Base-by-base conservation (phyloP, 1,284 basidiomycete genomes). In the Boletellus sp. region DNA sequence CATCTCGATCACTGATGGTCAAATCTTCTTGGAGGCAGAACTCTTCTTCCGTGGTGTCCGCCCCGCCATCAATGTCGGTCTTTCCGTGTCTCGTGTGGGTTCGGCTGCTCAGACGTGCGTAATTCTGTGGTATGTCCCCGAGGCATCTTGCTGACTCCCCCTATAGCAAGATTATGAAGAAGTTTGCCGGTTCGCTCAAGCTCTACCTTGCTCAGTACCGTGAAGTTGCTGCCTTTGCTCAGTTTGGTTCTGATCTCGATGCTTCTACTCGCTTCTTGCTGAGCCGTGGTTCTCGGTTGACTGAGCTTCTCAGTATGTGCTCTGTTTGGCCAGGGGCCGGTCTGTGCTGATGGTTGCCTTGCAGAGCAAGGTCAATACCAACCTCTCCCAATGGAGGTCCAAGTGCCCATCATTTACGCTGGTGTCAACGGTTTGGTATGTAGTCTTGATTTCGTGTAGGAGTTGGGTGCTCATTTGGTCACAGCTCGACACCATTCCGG, bases 11-110 rank as follows among this genome's bases (percentile, higher is more conserved):
- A 97, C 94, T 57, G 93, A 97, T 70, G 94, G 94, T 69, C 93
- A 97, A 78, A 96, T 97, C 79, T 97, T 97, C 90, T 89, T 97
- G 88, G 94, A 97, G 76, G 93, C 94, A 67, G 94, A 97, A 74
- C 88, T 96, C 70, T 96, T 97, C 92, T 97, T 97, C 93, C 93
- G 95, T 82, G 94, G 95, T 89, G 89, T 97, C 67, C 91, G 94
- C 73, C 95, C 95, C 59, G 96, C 96, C 64, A 97, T 98, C 76
- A 98, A 98, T 81, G 96, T 99, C 82, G 96, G 96, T 96, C 91
- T 99, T 59, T 99, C 96, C 58, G 96, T 99, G 65, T 99, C 96
- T 60, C 96, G 96, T 86, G 96, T 99, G 80, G 96, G 96, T 72
- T 98, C 96, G 49, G 95, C 96, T 69, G 96, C 96, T 70, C 96